A percentile compares a stretch with the other conserved stretches of the same genome.
Conservation (phyloP, 1,284 basidiomycete species). For the Phenoliferia sp. region DNA sequence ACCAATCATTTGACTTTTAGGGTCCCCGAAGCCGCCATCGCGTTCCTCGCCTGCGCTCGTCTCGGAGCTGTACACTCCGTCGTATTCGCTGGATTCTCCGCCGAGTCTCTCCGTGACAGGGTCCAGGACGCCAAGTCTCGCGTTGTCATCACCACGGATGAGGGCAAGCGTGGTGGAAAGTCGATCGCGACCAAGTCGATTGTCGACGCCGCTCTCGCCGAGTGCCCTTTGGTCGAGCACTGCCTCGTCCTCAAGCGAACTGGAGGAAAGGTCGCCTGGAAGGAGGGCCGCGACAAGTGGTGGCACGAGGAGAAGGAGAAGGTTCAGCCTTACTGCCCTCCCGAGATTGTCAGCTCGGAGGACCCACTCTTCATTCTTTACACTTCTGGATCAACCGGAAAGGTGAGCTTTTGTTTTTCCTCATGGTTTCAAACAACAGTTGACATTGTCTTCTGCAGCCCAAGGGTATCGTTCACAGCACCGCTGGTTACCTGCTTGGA, state of each 20-base stretch:
- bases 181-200: slow-evolving; percentile 93
- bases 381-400: slow-evolving; percentile 37
- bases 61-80: slow-evolving; percentile 98
- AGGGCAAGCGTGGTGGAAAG: slow-evolving; percentile 91
- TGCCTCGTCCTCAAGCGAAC: slow-evolving; percentile 87
- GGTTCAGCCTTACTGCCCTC: slow-evolving; percentile 78
- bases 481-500: slow-evolving; percentile 58
- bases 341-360: slow-evolving; percentile 79
- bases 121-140: slow-evolving; percentile 83
- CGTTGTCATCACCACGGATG: slow-evolving; percentile 92
- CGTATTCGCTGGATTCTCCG: slow-evolving; percentile 94
- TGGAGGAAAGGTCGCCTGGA: slow-evolving; percentile 77
- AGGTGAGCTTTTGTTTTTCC: slow-evolving; percentile 11
- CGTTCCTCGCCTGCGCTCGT: slow-evolving; percentile 94
- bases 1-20: slow-evolving; percentile 28
- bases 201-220: slow-evolving; percentile 85
- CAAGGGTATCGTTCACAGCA: slow-evolving; percentile 94
- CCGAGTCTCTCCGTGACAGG: slow-evolving; percentile 93
- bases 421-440: too few relatives aligned
- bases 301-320: slow-evolving; percentile 87
- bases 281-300: slow-evolving; percentile 84
- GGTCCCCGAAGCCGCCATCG: slow-evolving; percentile 69
- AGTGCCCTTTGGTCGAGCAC: slow-evolving; percentile 80
- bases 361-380: slow-evolving; percentile 98
- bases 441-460: slow-evolving; percentile 51